Evolutionary conservation across 2,329 filamentous ascomycete species (phyloP).

Genomic region (Exophiala spinifera): DNA sequence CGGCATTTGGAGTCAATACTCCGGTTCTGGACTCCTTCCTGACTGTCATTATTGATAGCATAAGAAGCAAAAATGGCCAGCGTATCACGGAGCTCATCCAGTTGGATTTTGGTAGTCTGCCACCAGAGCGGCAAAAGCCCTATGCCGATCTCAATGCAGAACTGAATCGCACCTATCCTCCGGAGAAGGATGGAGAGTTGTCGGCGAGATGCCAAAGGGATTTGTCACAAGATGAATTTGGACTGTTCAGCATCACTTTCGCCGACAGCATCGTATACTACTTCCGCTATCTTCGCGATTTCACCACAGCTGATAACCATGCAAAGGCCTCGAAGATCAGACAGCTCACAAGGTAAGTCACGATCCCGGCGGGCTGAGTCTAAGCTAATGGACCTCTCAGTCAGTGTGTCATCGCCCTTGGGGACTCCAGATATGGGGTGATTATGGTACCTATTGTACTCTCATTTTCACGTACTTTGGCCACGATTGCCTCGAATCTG

Average conservation of each 20-base stretch:
- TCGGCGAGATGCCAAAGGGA: slow-evolving; percentile 21
- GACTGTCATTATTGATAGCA: slow-evolving; percentile 21
- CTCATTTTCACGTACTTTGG: slow-evolving; percentile 74
- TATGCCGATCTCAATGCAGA: slow-evolving; percentile 27
- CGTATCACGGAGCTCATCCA: slow-evolving; percentile 28
- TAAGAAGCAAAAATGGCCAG: slow-evolving; percentile 22
- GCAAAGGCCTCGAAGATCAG: slow-evolving; percentile 27
- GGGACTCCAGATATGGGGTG: slow-evolving; percentile 73
- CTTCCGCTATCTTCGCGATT: slow-evolving; percentile 30
- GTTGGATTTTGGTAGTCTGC: slow-evolving; percentile 27
- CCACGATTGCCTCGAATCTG: slow-evolving; percentile 77
- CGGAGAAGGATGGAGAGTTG: slow-evolving; percentile 21
- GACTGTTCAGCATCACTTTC: slow-evolving; percentile 24
- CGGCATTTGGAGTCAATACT: slow-evolving; percentile 11
- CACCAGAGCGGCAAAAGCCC: slow-evolving; percentile 23
- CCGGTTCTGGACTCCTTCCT: slow-evolving; percentile 24
- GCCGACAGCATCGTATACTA: slow-evolving; percentile 28
- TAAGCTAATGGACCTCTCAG: slow-evolving; percentile 42
- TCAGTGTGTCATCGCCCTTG: slow-evolving; percentile 77
- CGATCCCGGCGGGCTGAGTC: not conserved
- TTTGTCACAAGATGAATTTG: slow-evolving; percentile 25
- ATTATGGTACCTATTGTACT: slow-evolving; percentile 82
- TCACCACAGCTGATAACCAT: slow-evolving; percentile 23
- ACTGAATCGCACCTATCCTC: slow-evolving; percentile 24
- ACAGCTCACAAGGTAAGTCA: slow-evolving; percentile 25